Percentiles rank a stretch among this genome's conserved stretches.
Conservation (phyloP, 2,329 filamentous ascomycete species). For the Trichoderma asperellum region DNA sequence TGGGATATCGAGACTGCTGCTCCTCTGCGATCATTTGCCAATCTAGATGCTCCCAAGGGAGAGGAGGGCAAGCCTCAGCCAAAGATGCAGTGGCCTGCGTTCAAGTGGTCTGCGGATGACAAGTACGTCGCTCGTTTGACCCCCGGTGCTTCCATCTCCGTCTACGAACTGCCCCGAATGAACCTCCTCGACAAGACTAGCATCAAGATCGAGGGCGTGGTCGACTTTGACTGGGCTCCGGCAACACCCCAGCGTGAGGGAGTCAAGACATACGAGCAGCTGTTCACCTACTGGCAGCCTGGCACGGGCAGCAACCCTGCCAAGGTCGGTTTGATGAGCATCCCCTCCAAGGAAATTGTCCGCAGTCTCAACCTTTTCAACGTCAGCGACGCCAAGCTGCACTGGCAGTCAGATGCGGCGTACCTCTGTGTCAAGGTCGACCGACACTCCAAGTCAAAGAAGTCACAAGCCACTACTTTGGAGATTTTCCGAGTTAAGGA, state of each 20-base stretch:
- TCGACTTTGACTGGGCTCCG: conserved; percentile 98
- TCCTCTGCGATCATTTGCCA: conserved; percentile 90
- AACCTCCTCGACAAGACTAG: conserved; percentile 86
- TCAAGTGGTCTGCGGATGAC: conserved; percentile 99
- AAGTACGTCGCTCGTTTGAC: conserved; percentile 94
- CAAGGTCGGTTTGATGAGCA: conserved; percentile 94
- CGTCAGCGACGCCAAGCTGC: conserved; percentile 94
- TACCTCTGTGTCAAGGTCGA: conserved; percentile 99
- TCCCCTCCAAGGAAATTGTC: conserved; percentile 92
- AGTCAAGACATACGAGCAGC: conserved; percentile 89
- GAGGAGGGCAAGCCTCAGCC: conserved; percentile 67
- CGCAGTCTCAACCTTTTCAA: conserved; percentile 97
- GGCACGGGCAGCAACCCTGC: conserved; percentile 98
- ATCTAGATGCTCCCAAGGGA: conserved; percentile 73
- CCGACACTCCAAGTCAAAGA: conserved; percentile 98
- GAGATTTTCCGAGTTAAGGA: conserved; percentile 98
- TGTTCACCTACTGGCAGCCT: conserved; percentile 98
- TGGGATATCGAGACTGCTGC: conserved; percentile 93
- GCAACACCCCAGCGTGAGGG: conserved; percentile 79
- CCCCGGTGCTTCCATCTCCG: conserved; percentile 83
- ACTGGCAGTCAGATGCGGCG: conserved; percentile 94
- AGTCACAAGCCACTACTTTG: conserved; percentile 92
- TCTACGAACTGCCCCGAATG: conserved; percentile 90
- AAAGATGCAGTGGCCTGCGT: conserved; percentile 96
- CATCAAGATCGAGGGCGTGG: conserved; percentile 94